Evolutionary conservation across 225 moss, liverwort and hornwort genomes (phyloP).

Genomic region (Pleurozium schreberi): DNA sequence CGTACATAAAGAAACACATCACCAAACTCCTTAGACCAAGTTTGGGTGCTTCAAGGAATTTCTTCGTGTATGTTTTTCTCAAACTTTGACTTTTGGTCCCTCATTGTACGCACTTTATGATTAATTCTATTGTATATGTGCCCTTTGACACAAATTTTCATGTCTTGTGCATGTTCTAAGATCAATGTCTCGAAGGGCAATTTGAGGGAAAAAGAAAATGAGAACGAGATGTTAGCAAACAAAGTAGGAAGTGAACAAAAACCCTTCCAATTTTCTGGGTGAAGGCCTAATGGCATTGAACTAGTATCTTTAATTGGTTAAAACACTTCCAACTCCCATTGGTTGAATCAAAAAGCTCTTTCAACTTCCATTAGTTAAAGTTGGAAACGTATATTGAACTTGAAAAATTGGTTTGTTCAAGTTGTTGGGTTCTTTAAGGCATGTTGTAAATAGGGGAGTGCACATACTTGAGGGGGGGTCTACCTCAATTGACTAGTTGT

Average conservation of each 20-base stretch:
- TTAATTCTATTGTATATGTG: no score
- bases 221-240: accelerated
- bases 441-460: no score
- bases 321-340: neutral
- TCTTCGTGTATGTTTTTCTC: no score
- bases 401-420: neutral
- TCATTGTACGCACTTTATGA: no score
- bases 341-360: neutral
- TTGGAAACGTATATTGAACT: neutral
- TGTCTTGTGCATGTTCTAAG: no score
- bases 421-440: no score
- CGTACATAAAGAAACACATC: no score
- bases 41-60: no score
- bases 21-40: no score
- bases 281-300: neutral
- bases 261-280: accelerated
- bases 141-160: neutral
- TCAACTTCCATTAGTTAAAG: neutral
- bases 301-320: neutral
- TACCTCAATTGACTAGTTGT: no score
- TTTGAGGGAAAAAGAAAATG: neutral
- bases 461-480: accelerated
- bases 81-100: no score
- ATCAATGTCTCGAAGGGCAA: neutral
- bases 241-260: neutral